These are phyloP conservation scores for Pseudogymnoascus sp. DNA, from an alignment of 2,329 filamentous ascomycete genomes.

Conservation along the genomic window DNA sequence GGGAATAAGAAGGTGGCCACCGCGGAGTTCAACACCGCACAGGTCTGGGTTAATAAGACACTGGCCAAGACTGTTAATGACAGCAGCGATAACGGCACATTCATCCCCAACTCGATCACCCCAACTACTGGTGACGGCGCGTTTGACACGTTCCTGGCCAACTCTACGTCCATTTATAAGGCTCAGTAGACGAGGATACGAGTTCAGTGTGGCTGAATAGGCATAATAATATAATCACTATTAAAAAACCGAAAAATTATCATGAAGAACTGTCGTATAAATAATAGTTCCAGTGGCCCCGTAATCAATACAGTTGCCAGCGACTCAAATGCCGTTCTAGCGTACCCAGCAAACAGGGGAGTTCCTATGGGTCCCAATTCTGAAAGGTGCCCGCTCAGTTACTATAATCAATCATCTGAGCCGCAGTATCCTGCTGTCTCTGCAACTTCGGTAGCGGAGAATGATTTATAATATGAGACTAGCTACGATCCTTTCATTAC, in stretches of 20 bases:
- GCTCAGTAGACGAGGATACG: not conserved
- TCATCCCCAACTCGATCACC: not conserved
- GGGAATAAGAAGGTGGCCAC: slow-evolving; percentile 16
- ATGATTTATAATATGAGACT: not conserved
- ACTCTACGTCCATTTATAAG: not conserved
- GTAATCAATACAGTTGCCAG: not conserved
- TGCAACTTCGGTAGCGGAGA: too few relatives aligned
- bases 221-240: not conserved
- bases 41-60: not conserved
- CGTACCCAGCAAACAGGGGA: not conserved
- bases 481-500: not conserved
- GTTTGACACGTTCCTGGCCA: not conserved
- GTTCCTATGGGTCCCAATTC: not conserved
- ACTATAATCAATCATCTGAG: not conserved
- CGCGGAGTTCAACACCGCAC: not conserved
- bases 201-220: not conserved
- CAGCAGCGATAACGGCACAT: not conserved
- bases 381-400: not conserved
- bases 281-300: too few relatives aligned
- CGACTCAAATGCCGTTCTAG: not conserved
- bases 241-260: too few relatives aligned
- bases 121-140: not conserved
- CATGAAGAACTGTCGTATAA: too few relatives aligned
- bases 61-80: not conserved
- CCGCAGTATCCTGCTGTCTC: not conserved